Conservation (phyloP, 2,329 filamentous ascomycete species). For the Claviceps capensis region DNA sequence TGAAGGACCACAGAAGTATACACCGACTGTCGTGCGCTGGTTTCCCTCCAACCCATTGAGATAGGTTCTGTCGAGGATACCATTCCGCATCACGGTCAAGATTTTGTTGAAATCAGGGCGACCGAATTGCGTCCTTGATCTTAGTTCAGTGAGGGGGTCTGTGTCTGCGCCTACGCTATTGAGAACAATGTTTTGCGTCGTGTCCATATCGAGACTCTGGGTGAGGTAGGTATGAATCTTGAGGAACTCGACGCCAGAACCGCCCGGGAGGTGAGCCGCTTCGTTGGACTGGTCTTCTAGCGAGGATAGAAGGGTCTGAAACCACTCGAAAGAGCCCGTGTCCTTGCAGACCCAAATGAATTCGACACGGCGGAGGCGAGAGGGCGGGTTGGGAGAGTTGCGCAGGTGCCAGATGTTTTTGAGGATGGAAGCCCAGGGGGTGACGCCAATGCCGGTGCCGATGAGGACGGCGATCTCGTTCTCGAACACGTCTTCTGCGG, state of each 20-base stretch:
- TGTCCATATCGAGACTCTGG: slow-evolving; percentile 82
- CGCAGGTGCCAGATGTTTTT: slow-evolving; percentile 99
- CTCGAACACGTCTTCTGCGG: slow-evolving; percentile 92
- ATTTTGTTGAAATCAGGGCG: slow-evolving; percentile 77
- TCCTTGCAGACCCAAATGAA: slow-evolving; percentile 99
- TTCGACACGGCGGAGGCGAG: slow-evolving; percentile 82
- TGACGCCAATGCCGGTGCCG: slow-evolving; percentile 77
- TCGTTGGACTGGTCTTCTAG: slow-evolving; percentile 75
- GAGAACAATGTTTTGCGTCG: slow-evolving; percentile 89
- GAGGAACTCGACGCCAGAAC: slow-evolving; percentile 68
- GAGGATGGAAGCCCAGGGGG: slow-evolving; percentile 72
- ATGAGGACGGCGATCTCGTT: slow-evolving; percentile 81
- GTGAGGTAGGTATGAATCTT: slow-evolving; percentile 98
- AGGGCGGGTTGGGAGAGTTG: slow-evolving; percentile 76
- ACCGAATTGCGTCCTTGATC: slow-evolving; percentile 83
- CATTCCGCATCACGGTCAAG: slow-evolving; percentile 74
- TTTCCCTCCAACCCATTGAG: slow-evolving; percentile 67
- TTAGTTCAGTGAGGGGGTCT: slow-evolving; percentile 86
- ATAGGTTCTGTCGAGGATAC: slow-evolving; percentile 75
- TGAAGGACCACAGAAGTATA: slow-evolving; percentile 94
- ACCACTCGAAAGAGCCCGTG: slow-evolving; percentile 95
- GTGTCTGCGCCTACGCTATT: slow-evolving; percentile 81
- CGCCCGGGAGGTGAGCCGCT: slow-evolving; percentile 52
- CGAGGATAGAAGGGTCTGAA: slow-evolving; percentile 83
- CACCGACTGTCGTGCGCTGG: slow-evolving; percentile 74